Evolutionary conservation across 2,329 filamentous ascomycete species (phyloP).

Genomic region (Daldinia sp.): DNA sequence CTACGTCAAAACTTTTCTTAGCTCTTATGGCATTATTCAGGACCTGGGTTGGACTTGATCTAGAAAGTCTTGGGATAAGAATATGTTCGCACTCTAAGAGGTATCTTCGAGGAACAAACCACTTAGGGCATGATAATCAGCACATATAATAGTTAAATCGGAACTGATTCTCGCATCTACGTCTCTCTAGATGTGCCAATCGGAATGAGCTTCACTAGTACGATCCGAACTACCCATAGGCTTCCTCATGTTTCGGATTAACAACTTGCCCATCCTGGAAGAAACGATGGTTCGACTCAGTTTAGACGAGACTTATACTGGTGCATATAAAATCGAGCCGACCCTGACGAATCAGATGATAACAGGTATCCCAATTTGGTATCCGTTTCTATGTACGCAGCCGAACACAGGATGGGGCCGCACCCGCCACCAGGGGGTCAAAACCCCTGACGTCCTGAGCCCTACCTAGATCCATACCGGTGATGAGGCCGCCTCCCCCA

Average conservation of each 20-base stretch:
- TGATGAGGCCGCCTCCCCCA: constrained; percentile 1
- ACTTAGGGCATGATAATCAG: too few relatives aligned
- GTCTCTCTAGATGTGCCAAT: too few relatives aligned
- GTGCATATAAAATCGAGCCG: background rate
- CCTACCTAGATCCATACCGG: constrained; percentile 12
- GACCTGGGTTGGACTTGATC: too few relatives aligned
- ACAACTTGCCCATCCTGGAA: background rate
- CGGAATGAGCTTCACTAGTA: background rate
- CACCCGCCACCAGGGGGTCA: constrained; percentile 1
- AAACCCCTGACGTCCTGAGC: background rate
- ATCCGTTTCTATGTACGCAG: constrained; percentile 13
- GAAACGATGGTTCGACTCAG: background rate
- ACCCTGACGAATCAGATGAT: constrained; percentile 32
- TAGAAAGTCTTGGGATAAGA: too few relatives aligned
- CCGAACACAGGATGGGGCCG: constrained; percentile 11
- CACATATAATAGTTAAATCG: too few relatives aligned
- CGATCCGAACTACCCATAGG: too few relatives aligned
- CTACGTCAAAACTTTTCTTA: background rate
- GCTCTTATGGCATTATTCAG: too few relatives aligned
- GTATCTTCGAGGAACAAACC: too few relatives aligned
- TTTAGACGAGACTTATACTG: background rate
- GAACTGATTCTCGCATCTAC: too few relatives aligned
- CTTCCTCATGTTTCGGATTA: too few relatives aligned
- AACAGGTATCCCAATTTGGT: constrained; percentile 29
- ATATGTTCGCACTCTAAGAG: too few relatives aligned